Percentiles rank a stretch among this genome's conserved stretches.
These are phyloP conservation scores for Thielaviopsis populi DNA, from an alignment of 2,329 filamentous ascomycete genomes.

Conservation along the genomic window DNA sequence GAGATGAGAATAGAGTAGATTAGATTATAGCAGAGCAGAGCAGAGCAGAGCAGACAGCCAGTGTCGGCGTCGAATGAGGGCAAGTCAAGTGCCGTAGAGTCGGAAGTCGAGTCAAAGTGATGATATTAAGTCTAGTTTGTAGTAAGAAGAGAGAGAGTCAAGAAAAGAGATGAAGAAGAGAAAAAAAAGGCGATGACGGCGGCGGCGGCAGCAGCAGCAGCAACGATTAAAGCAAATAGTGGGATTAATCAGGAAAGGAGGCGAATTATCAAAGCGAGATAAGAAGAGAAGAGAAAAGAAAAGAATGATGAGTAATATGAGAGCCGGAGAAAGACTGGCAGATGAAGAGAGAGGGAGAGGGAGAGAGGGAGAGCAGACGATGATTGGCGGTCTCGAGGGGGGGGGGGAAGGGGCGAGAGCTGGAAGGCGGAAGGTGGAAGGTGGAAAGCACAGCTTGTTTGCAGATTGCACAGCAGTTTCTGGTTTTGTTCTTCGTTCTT, in stretches of 20 bases:
- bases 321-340: neutral
- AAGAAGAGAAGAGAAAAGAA: neutral
- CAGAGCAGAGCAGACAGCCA: neutral
- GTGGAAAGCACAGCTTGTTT: neutral
- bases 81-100: no score
- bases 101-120: neutral
- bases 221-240: no score
- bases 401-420: neutral
- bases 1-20: no score
- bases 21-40: neutral
- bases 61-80: neutral
- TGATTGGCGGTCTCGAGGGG: neutral
- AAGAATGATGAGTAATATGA: neutral
- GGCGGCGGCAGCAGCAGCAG: no score
- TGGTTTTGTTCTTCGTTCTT: neutral
- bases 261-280: neutral
- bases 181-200: no score
- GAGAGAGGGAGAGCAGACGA: neutral
- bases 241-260: no score
- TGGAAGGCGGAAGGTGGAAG: neutral
- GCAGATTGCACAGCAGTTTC: conserved; percentile 1
- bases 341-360: neutral
- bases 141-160: neutral
- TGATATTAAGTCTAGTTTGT: neutral
- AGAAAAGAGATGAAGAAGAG: conserved; percentile 3